Conservation (phyloP, 2,329 filamentous ascomycete genomes). For the Beauveria varroae region DNA sequence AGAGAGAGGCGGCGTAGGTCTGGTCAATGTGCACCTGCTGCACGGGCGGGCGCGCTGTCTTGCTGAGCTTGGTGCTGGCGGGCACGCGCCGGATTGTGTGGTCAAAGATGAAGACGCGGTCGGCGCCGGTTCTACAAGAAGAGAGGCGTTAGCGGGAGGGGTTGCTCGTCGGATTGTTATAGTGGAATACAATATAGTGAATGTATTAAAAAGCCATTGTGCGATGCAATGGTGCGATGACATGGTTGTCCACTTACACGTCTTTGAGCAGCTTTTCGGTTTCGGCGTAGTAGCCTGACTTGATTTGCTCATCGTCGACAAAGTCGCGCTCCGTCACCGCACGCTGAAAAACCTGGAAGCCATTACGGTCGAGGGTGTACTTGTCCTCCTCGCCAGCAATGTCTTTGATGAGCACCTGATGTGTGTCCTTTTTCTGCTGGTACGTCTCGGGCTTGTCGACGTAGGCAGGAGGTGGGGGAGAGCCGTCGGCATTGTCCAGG, state of each 20-base stretch:
- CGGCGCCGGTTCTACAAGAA: slow-evolving; percentile 42
- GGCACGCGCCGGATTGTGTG: slow-evolving; percentile 44
- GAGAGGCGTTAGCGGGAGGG: not conserved
- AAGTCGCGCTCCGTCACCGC: slow-evolving; percentile 29
- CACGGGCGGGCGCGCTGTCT: slow-evolving; percentile 32
- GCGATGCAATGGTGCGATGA: too few species aligned
- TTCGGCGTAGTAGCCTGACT: slow-evolving; percentile 63
- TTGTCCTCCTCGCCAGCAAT: slow-evolving; percentile 28
- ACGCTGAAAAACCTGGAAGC: slow-evolving; percentile 28
- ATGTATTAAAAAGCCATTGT: too few species aligned
- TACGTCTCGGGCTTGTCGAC: slow-evolving; percentile 28
- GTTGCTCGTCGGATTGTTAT: not conserved
- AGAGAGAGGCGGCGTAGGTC: slow-evolving; percentile 37
- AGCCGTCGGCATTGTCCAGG: slow-evolving; percentile 34
- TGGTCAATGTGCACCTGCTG: slow-evolving; percentile 51
- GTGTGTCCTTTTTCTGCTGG: slow-evolving; percentile 20
- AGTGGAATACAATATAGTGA: too few species aligned
- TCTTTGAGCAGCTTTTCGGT: slow-evolving; percentile 60
- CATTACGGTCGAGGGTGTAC: slow-evolving; percentile 31
- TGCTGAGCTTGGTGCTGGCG: slow-evolving; percentile 35
- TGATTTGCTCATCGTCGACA: slow-evolving; percentile 53
- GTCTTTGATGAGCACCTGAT: slow-evolving; percentile 26
- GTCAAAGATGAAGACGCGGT: slow-evolving; percentile 52
- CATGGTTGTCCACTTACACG: slow-evolving; percentile 27
- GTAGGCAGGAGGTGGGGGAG: slow-evolving; percentile 29